Evolutionary conservation across 345 rosid genomes (phyloP), one percentile per base, ranked within the genome.

Genomic region (Aurinia saxatilis): DNA sequence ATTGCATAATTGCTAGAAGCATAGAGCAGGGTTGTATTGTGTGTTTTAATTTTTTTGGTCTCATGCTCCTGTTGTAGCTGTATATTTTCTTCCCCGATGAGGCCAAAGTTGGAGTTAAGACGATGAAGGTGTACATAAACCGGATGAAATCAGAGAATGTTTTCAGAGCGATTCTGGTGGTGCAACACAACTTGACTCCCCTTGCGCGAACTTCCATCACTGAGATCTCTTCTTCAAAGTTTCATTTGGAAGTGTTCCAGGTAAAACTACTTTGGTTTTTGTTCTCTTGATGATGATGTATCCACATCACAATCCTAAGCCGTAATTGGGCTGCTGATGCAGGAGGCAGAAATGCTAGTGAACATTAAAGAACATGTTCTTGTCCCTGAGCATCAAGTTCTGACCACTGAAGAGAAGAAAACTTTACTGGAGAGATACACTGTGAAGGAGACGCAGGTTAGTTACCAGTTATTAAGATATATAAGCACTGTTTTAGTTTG

Each of bases 51-150:
- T n/a, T n/a, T n/a, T n/a, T n/a, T n/a, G n/a, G n/a, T n/a, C n/a
- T n/a, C n/a, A n/a, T n/a, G n/a, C n/a, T n/a, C n/a, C 2, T 61
- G 38, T 37, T 17, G 65, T 70, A 93, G 96, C 79, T 93, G 45
- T 84, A 78, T 76, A 83, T 93, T 35, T 87, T 83, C 85, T 93
- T 87, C 64, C 97, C 96, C 0, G 95, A 90, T 7, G 95, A 90
- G 39, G 80, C 70, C 6, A 90, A 87, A 69, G 96, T 87, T 65
- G 92, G 96, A 50, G 85, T 87, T 27, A 90, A 87, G 78, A 85
- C 87, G n/a, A 90, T 90, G 92, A 84, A 86, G 79, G 79, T 90
- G 31, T 93, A 80, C 76, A 83, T 88, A 6, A 81, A 78, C 68
- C 73, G 91, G 68, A 93, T 87, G 99, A 87, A 85, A 40, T 60